Percentiles rank a stretch among this genome's conserved stretches.
phyloP scores from a whole-genome alignment of 331 rosid genomes.

The Acacia pycnantha region DNA sequence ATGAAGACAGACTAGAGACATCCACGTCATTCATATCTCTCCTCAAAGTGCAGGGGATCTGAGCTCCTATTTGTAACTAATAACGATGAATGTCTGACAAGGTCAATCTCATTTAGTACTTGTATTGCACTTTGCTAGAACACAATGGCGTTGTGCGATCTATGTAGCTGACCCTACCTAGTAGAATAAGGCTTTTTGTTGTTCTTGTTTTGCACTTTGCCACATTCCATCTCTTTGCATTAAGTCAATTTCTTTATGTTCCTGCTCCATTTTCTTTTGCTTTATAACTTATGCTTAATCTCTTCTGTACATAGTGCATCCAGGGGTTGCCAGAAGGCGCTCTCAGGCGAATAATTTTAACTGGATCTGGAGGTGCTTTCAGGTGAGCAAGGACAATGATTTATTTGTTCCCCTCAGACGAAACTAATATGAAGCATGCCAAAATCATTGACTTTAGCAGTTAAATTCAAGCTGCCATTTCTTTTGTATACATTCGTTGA shows the following conservation, averaged over 20 bases:
- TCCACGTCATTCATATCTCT: background rate
- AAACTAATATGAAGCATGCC: background rate
- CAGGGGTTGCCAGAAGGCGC: slow-evolving; percentile 87
- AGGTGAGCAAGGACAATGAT: slow-evolving; percentile 49
- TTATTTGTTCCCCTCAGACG: background rate
- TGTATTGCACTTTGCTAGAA: background rate
- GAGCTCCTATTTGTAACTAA: background rate
- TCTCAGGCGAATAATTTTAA: slow-evolving; percentile 78
- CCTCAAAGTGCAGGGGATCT: background rate
- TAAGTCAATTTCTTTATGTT: slow-evolving; percentile 28
- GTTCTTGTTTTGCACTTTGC: background rate
- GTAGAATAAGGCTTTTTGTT: no score
- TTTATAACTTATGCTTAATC: background rate
- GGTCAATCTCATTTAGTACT: background rate
- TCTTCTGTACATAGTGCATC: slow-evolving; percentile 62
- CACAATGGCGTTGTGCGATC: no score
- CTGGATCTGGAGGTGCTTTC: slow-evolving; percentile 97
- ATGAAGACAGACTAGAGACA: background rate
- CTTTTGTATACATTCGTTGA: background rate
- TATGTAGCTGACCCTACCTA: no score
- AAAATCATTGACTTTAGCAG: background rate
- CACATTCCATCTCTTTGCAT: background rate
- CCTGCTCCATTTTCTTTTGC: background rate
- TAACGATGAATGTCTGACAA: background rate
- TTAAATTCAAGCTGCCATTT: background rate